These are phyloP conservation scores for Zygosaccharomyces bailii DNA, from an alignment of 805 yeast species.

Conservation along the genomic window DNA sequence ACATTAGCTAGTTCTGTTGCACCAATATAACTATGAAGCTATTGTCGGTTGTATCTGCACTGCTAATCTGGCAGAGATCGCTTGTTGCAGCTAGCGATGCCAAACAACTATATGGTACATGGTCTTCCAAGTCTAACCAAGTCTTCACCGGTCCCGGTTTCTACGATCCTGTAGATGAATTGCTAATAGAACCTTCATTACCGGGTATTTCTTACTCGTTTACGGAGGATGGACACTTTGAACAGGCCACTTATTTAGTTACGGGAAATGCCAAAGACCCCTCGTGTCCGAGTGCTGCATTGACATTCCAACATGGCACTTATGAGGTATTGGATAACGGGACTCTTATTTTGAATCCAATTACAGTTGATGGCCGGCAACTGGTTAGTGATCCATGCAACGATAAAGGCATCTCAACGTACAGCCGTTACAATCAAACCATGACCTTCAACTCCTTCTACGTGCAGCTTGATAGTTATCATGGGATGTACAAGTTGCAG, in stretches of 20 bases:
- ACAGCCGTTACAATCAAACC: constrained; percentile 68
- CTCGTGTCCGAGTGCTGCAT: constrained; percentile 75
- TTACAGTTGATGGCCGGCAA: constrained; percentile 89
- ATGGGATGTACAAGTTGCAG: constrained; percentile 76
- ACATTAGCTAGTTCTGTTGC: not conserved
- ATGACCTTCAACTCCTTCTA: constrained; percentile 56
- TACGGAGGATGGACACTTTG: constrained; percentile 87
- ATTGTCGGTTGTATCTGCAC: constrained; percentile 1
- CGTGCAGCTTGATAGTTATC: constrained; percentile 68
- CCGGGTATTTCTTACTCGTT: constrained; percentile 94
- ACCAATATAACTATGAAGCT: not conserved
- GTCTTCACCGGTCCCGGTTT: constrained; percentile 97
- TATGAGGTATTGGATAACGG: constrained; percentile 65
- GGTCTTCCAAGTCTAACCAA: constrained; percentile 90
- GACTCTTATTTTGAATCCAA: constrained; percentile 64
- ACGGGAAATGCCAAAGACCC: constrained; percentile 69
- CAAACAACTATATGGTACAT: constrained; percentile 68
- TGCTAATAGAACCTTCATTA: constrained; percentile 88
- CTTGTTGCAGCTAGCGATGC: constrained; percentile 10
- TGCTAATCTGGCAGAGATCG: constrained; percentile 1
- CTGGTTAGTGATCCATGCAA: constrained; percentile 82
- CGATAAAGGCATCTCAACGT: constrained; percentile 55
- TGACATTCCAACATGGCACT: constrained; percentile 87
- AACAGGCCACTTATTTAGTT: constrained; percentile 83
- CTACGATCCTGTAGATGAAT: constrained; percentile 93